A percentile compares a stretch with the other conserved stretches of the same genome.
Conservation (phyloP, 192 early-diverging fungal species). For the Pecoramyces ruminantium region DNA sequence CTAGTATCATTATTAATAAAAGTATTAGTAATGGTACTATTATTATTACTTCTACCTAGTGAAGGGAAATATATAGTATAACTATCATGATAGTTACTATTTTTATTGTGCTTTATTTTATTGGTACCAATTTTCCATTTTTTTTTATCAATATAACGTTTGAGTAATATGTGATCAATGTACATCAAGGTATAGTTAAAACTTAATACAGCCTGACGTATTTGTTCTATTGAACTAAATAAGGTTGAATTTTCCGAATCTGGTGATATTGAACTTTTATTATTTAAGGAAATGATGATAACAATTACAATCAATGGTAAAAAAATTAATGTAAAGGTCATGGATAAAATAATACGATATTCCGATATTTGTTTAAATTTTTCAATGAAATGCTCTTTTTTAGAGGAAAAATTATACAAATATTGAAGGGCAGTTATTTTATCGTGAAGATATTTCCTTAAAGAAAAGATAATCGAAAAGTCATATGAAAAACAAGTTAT, state of each 20-base stretch:
- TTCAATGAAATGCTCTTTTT: background rate
- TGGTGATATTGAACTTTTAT: background rate
- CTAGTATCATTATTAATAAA: too few species aligned
- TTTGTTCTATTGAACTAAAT: background rate
- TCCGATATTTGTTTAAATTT: background rate
- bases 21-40: too few species aligned
- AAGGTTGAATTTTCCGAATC: background rate
- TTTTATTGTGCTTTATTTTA: too few species aligned
- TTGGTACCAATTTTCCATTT: background rate
- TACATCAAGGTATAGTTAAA: background rate
- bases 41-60: too few species aligned
- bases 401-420: background rate
- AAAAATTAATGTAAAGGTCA: background rate
- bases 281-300: background rate
- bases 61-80: too few species aligned
- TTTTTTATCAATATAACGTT: background rate
- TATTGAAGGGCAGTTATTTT: background rate
- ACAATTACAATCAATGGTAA: background rate
- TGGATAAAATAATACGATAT: background rate
- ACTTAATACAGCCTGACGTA: background rate
- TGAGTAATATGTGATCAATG: background rate
- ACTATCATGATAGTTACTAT: too few species aligned
- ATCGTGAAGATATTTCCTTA: background rate
- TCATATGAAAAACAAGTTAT: background rate
- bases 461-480: background rate